Evolutionary conservation across 352 stramenopile genomes (phyloP), one percentile per base, ranked within the genome.

Genomic region (Phytopythium litorale): DNA sequence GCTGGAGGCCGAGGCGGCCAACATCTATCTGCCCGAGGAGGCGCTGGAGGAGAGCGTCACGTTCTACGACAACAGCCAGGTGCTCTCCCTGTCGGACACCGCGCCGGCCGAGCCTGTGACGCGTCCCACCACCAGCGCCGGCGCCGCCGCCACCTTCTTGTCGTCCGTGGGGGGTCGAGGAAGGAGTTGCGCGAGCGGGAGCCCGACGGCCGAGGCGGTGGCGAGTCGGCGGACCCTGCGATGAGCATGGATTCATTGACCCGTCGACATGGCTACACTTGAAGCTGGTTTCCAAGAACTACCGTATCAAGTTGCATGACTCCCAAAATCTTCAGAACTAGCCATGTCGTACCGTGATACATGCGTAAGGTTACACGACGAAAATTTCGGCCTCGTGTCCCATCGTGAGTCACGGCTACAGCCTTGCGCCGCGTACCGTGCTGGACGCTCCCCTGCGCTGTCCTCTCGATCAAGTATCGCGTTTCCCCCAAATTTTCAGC

Each of bases 61-160:
- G 3, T 91, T 91, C 63, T 89, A 87, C 62, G 79, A 87, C 59
- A 89, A 91, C 53, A 87, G 77, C 42, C 81, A 88, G 54, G 78
- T 91, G 37, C 55, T 91, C 25, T 85, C 79, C 3, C 70, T 88
- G n/a, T 84, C 79, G 3, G 81, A 88, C 35, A 21, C n/a, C n/a
- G 60, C 78, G 18, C 71, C 68, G 18, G 63, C 69, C 21, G 81
- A 88, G 21, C 62, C 42, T 23, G 37, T 75, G 12, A 56, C 72
- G 42, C 68, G 79, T 4, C 81, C 81, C 0, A 75, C 77, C 9
- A 89, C 81, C 11, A 86, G 73, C 7, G 79, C 77, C 21, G 80
- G 78, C 16, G 40, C 30, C 15, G 62, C 56, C 5, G 40, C 64
- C 18, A 11, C 51, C 25, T 53, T 52, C 40, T 7, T 46, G 1